A percentile compares a stretch with the other conserved stretches of the same genome.
Evolutionary conservation across 2,329 filamentous ascomycete genomes (phyloP).

Genomic region (Zopfia rhizophila): DNA sequence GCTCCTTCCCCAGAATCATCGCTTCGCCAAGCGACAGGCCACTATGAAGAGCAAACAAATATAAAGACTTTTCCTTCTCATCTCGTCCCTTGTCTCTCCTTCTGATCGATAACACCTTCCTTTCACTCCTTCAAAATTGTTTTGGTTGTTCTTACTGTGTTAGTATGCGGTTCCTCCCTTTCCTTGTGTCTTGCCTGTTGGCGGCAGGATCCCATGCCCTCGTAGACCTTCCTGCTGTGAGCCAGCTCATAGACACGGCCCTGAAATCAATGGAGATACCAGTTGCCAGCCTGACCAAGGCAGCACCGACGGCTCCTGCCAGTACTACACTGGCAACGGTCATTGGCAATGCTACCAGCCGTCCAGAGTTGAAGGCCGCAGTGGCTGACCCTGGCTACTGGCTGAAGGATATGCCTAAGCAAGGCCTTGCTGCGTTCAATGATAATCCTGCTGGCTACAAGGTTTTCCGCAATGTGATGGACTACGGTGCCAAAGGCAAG

Average conservation of each 20-base stretch:
- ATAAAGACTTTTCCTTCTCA: not conserved
- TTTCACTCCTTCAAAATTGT: not conserved
- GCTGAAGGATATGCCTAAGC: constrained; percentile 55
- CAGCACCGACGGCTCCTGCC: too few relatives aligned
- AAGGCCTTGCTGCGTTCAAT: constrained; percentile 55
- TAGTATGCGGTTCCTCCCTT: constrained; percentile 36
- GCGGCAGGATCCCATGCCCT: constrained; percentile 36
- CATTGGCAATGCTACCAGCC: too few relatives aligned
- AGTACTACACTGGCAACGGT: too few relatives aligned
- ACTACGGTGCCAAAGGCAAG: constrained; percentile 56
- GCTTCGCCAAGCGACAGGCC: too few relatives aligned
- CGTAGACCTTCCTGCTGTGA: too few relatives aligned
- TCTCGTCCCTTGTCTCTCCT: constrained; percentile 1
- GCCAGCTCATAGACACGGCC: too few relatives aligned
- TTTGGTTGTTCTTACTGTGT: constrained; percentile 1
- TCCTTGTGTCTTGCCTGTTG: constrained; percentile 43
- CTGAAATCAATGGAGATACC: too few relatives aligned
- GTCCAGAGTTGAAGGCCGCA: not conserved
- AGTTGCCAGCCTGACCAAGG: too few relatives aligned
- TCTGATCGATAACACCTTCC: not conserved
- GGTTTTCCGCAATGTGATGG: constrained; percentile 57
- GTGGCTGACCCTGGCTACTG: constrained; percentile 47
- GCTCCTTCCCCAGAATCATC: constrained; percentile 10
- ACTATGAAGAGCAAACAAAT: too few relatives aligned
- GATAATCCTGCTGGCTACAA: constrained; percentile 51